Conservation (phyloP, 2,329 filamentous ascomycete species). For the Aspergillus pseudoterreus region DNA sequence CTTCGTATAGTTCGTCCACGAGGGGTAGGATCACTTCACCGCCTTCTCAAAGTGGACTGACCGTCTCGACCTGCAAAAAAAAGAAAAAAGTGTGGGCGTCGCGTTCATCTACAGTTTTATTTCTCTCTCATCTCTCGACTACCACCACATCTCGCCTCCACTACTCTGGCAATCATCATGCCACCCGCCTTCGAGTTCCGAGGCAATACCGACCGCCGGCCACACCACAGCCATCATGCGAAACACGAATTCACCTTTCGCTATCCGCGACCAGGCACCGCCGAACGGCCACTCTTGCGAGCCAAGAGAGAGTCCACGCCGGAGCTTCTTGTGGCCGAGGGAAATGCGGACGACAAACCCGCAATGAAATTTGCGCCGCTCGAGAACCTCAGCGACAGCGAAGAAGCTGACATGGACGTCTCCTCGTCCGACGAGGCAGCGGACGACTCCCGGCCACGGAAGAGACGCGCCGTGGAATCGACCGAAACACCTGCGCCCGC, state of each 20-base stretch:
- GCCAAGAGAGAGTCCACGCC: conserved; percentile 33
- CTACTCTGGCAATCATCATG: conserved; percentile 6
- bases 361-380: conserved; percentile 34
- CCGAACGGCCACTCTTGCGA: conserved; percentile 36
- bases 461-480: conserved; percentile 32
- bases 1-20: too few relatives aligned
- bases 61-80: not conserved
- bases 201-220: conserved; percentile 27
- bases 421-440: conserved; percentile 34
- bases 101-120: not conserved
- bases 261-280: conserved; percentile 31
- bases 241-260: conserved; percentile 40
- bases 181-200: conserved; percentile 32
- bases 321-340: conserved; percentile 27
- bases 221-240: conserved; percentile 14
- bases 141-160: not conserved
- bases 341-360: conserved; percentile 23
- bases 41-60: conserved; percentile 6
- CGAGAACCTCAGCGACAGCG: conserved; percentile 42
- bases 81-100: not conserved
- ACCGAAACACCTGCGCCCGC: conserved; percentile 20
- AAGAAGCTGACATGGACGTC: conserved; percentile 45
- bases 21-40: conserved; percentile 3
- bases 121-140: not conserved
- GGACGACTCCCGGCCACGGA: conserved; percentile 33